phyloP scores from a whole-genome alignment of 139 green algal species.

The Astrephomene gubernaculifera region DNA sequence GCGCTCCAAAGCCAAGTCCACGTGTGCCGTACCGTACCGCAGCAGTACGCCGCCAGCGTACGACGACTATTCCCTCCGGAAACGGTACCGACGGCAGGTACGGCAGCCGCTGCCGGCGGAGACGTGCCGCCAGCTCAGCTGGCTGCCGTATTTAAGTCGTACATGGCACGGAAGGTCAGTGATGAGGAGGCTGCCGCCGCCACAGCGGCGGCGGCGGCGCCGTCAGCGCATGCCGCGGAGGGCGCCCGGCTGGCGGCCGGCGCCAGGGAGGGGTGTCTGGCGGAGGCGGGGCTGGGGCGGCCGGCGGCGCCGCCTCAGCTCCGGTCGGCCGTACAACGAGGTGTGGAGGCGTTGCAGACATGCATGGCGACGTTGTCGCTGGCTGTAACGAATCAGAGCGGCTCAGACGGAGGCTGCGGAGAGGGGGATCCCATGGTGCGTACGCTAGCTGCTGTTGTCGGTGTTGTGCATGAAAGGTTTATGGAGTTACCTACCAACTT shows the following conservation, averaged over 20 bases:
- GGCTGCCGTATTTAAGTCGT: slow-evolving; percentile 9
- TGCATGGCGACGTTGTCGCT: too few relatives aligned
- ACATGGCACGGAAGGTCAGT: neutral
- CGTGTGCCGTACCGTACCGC: slow-evolving; percentile 8
- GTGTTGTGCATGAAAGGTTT: too few relatives aligned
- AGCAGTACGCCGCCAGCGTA: neutral
- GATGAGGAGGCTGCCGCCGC: neutral
- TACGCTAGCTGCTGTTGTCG: too few relatives aligned
- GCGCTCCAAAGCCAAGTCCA: neutral
- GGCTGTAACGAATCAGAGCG: too few relatives aligned
- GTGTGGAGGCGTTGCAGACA: neutral
- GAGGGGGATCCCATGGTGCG: too few relatives aligned
- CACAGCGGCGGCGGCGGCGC: neutral
- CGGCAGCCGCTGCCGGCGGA: neutral
- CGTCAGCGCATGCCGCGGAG: neutral
- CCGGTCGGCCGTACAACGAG: neutral
- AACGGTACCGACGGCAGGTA: neutral
- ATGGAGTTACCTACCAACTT: too few relatives aligned
- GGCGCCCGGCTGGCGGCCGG: neutral
- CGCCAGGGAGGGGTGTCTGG: neutral
- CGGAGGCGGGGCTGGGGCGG: neutral
- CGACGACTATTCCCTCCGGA: slow-evolving; percentile 15
- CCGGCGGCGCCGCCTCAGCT: neutral
- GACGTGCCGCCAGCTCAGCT: neutral
- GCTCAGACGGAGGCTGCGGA: too few relatives aligned